phyloP scores from a whole-genome alignment of 768 basidiomycete genomes.

The Tricholoma furcatifolium region DNA sequence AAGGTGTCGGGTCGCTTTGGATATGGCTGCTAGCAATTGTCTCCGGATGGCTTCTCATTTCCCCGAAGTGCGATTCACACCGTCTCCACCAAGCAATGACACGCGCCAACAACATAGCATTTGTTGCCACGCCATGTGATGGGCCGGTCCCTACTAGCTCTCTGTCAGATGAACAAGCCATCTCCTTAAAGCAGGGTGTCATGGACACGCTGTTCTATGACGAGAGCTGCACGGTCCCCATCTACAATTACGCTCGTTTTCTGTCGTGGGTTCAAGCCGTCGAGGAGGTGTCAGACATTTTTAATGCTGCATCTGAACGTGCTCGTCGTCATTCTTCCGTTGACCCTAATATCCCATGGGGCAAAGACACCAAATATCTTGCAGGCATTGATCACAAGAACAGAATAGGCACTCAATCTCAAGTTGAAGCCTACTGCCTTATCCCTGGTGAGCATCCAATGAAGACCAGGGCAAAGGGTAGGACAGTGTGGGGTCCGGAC shows the following conservation, averaged over 20 bases:
- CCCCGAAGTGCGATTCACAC: constrained; percentile 37
- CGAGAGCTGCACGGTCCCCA: constrained; percentile 24
- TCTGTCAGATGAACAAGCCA: constrained; percentile 17
- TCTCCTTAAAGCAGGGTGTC: constrained; percentile 14
- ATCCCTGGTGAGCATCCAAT: too few species aligned
- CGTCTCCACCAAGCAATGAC: constrained; percentile 30
- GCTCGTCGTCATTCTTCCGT: constrained; percentile 19
- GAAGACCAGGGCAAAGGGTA: too few species aligned
- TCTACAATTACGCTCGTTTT: constrained; percentile 31
- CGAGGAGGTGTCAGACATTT: constrained; percentile 21
- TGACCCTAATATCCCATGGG: constrained; percentile 14
- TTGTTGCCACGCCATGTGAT: constrained; percentile 19
- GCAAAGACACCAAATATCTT: too few species aligned
- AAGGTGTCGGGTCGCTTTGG: constrained; percentile 41
- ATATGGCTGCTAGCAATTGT: constrained; percentile 45
- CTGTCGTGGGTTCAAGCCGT: constrained; percentile 28
- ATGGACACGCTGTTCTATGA: constrained; percentile 19
- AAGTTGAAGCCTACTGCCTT: constrained; percentile 21
- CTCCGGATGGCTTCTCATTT: constrained; percentile 41
- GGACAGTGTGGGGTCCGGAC: too few species aligned
- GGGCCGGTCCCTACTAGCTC: background rate
- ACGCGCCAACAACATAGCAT: constrained; percentile 28
- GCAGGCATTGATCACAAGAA: too few species aligned
- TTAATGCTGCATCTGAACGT: constrained; percentile 21
- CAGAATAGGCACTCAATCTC: constrained; percentile 16